These are phyloP conservation scores for Magnaporthiopsis poae DNA, from an alignment of 2,329 filamentous ascomycete genomes.

Conservation along the genomic window DNA sequence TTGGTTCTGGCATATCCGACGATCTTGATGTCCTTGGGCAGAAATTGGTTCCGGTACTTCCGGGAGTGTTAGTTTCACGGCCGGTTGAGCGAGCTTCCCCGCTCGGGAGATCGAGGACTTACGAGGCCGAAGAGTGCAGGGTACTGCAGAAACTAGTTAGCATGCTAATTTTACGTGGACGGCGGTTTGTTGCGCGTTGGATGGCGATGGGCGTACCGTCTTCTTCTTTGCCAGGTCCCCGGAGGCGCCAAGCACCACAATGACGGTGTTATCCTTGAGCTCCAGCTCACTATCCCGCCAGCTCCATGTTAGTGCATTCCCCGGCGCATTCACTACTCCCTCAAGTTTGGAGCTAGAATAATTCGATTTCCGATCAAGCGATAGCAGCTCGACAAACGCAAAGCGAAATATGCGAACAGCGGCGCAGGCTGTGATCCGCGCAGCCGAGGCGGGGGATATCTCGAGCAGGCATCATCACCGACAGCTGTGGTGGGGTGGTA, in stretches of 20 bases:
- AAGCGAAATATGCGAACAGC: neutral
- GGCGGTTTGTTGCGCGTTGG: constrained; percentile 16
- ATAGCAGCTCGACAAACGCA: neutral
- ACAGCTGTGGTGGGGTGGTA: constrained; percentile 4
- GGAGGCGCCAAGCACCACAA: constrained; percentile 91
- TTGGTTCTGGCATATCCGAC: constrained; percentile 98
- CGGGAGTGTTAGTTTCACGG: constrained; percentile 1
- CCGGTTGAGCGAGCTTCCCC: neutral
- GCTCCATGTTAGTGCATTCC: neutral
- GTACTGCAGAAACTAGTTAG: constrained; percentile 50
- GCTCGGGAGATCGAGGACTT: constrained; percentile 35
- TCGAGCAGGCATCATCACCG: neutral
- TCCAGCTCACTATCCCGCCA: constrained; percentile 61
- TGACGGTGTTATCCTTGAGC: constrained; percentile 96
- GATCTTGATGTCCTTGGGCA: constrained; percentile 91
- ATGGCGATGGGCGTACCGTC: constrained; percentile 51
- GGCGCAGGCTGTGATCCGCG: neutral
- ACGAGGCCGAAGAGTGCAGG: constrained; percentile 94
- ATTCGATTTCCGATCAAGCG: neutral
- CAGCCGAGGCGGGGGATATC: neutral
- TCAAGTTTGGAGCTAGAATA: neutral
- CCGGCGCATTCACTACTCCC: neutral
- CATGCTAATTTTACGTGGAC: constrained; percentile 9
- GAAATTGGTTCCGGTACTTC: constrained; percentile 96
- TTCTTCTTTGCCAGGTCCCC: constrained; percentile 99